Conservation (phyloP, 2,329 filamentous ascomycete species). For the Penicillium sp. region DNA sequence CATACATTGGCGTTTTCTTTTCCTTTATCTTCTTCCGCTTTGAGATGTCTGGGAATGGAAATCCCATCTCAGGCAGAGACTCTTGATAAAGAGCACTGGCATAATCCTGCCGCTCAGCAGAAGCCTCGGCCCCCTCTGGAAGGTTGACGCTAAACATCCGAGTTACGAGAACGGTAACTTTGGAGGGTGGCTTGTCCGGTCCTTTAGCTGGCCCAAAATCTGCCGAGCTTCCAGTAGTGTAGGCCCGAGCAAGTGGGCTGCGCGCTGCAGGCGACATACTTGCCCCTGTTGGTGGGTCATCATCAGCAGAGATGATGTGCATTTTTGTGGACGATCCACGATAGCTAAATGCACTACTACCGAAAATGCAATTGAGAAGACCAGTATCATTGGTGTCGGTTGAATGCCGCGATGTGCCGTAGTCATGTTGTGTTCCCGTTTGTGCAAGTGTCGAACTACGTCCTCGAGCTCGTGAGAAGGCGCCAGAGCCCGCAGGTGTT, state of each 20-base stretch:
- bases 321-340: conserved; percentile 61
- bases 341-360: conserved; percentile 58
- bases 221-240: conserved; percentile 38
- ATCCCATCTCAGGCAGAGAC: conserved; percentile 34
- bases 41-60: conserved; percentile 38
- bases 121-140: conserved; percentile 45
- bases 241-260: conserved; percentile 37
- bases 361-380: conserved; percentile 61
- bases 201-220: conserved; percentile 26
- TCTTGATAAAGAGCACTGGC: conserved; percentile 34
- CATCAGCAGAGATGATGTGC: conserved; percentile 53
- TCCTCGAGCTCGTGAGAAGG: conserved; percentile 43
- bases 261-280: conserved; percentile 31
- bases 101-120: conserved; percentile 35
- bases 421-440: conserved; percentile 31
- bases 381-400: conserved; percentile 54
- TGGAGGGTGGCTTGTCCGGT: conserved; percentile 41
- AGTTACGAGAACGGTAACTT: conserved; percentile 58
- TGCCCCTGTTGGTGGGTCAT: conserved; percentile 27
- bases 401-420: conserved; percentile 37
- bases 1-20: conserved; percentile 60
- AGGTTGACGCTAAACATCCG: conserved; percentile 60
- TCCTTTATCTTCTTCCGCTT: conserved; percentile 51
- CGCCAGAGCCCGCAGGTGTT: conserved; percentile 35
- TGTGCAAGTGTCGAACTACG: conserved; percentile 48